Evolutionary conservation across 2,329 filamentous ascomycete species (phyloP).

Genomic region (Zymoseptoria crescenta): DNA sequence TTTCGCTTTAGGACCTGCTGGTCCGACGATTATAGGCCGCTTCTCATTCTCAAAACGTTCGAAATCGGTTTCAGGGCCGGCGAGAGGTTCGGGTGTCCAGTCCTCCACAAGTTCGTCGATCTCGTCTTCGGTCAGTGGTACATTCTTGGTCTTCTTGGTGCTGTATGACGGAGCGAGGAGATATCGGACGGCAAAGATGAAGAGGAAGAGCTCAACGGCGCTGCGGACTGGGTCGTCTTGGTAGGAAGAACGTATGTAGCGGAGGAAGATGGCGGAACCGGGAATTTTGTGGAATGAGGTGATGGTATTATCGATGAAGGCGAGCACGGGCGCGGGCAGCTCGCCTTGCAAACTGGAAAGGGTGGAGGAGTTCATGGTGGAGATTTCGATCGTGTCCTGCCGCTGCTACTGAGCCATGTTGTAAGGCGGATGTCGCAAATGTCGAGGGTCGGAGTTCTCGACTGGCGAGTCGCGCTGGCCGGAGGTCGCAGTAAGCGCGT

Average conservation of each 20-base stretch:
- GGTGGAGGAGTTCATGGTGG: slow-evolving; percentile 16
- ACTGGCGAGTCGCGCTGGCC: too few species aligned
- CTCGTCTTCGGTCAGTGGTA: slow-evolving; percentile 87
- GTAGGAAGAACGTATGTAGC: slow-evolving; percentile 95
- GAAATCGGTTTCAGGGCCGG: slow-evolving; percentile 61
- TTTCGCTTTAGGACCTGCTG: slow-evolving; percentile 84
- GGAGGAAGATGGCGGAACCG: slow-evolving; percentile 85
- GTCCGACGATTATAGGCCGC: slow-evolving; percentile 77
- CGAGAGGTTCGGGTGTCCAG: slow-evolving; percentile 90
- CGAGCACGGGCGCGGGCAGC: slow-evolving; percentile 47
- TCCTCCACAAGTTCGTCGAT: slow-evolving; percentile 96
- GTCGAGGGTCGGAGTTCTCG: not conserved
- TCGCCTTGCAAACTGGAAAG: slow-evolving; percentile 37
- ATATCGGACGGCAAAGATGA: slow-evolving; percentile 93
- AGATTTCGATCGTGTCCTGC: not conserved
- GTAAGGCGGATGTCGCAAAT: not conserved
- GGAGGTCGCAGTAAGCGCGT: not conserved
- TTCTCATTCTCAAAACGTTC: slow-evolving; percentile 80
- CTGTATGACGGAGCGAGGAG: slow-evolving; percentile 86
- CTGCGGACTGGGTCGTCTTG: slow-evolving; percentile 94
- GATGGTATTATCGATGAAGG: slow-evolving; percentile 48
- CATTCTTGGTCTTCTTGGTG: slow-evolving; percentile 80
- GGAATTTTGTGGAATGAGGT: slow-evolving; percentile 76
- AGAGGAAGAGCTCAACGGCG: slow-evolving; percentile 83
- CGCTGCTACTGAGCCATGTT: not conserved